Conservation (phyloP, 495 filamentous ascomycete genomes). For the Echria macrotheca region DNA sequence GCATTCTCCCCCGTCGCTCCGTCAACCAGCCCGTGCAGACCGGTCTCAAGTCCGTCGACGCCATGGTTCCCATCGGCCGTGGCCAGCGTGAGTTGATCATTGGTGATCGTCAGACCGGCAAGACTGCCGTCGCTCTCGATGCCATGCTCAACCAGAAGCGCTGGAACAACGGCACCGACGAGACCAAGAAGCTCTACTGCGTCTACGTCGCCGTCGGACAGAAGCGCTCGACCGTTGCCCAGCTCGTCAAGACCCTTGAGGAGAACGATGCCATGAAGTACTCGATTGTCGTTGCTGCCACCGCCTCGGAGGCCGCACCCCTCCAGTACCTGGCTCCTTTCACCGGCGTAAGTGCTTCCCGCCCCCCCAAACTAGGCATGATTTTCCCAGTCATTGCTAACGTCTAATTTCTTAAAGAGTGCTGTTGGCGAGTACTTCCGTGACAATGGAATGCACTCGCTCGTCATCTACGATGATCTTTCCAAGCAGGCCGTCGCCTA, state of each 20-base stretch:
- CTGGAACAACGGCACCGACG: constrained; percentile 86
- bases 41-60: constrained; percentile 97
- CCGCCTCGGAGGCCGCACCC: constrained; percentile 93
- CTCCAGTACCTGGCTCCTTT: constrained; percentile 96
- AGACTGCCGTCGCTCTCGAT: constrained; percentile 98
- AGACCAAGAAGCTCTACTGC: constrained; percentile 98
- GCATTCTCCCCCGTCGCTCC: constrained; percentile 92
- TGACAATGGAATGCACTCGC: constrained; percentile 86
- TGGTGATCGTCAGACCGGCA: constrained; percentile 99
- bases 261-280: constrained; percentile 99
- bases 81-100: constrained; percentile 99
- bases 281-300: constrained; percentile 89
- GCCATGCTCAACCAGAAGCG: constrained; percentile 98
- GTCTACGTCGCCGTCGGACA: constrained; percentile 98
- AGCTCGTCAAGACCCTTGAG: constrained; percentile 98
- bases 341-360: constrained; percentile 43
- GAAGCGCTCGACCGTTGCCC: constrained; percentile 98
- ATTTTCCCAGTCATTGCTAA: background rate
- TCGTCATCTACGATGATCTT: constrained; percentile 94
- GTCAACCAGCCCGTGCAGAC: constrained; percentile 99
- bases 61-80: constrained; percentile 99
- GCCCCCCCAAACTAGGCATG: background rate
- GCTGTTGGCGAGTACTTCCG: constrained; percentile 82
- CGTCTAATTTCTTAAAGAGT: constrained; percentile 21
- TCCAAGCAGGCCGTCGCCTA: constrained; percentile 99